phyloP scores from a whole-genome alignment of 495 filamentous ascomycete species.

The Bathelium albidoporum region DNA sequence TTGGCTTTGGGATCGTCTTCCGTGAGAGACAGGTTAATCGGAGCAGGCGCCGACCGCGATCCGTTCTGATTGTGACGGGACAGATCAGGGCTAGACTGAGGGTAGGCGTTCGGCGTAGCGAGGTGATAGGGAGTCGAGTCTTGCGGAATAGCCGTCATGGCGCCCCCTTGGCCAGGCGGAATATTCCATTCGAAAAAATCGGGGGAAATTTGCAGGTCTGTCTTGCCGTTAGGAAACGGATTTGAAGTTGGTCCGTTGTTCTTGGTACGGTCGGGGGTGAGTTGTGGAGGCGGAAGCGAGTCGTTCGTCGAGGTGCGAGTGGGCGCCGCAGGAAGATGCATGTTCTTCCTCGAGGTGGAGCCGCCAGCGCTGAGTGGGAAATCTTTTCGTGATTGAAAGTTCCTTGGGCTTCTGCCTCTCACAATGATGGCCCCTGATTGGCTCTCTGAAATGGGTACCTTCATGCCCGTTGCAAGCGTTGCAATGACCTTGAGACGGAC shows the following conservation, averaged over 20 bases:
- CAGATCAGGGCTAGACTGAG: conserved; percentile 45
- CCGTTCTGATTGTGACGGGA: conserved; percentile 27
- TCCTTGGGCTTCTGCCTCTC: conserved; percentile 54
- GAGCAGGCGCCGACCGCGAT: conserved; percentile 28
- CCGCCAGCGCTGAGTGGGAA: conserved; percentile 46
- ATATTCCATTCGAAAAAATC: conserved; percentile 31
- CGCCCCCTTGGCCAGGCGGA: conserved; percentile 13
- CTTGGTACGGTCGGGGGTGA: conserved; percentile 36
- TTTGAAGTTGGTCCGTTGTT: conserved; percentile 21
- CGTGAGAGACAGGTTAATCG: conserved; percentile 64
- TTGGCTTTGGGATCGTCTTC: conserved; percentile 50
- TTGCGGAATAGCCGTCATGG: conserved; percentile 25
- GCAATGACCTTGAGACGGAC: conserved; percentile 54
- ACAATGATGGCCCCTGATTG: conserved; percentile 59
- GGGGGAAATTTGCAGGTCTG: conserved; percentile 31
- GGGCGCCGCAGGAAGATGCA: conserved; percentile 27
- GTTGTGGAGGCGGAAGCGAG: conserved; percentile 23
- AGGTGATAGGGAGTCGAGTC: conserved; percentile 18
- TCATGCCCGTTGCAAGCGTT: conserved; percentile 45
- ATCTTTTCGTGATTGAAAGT: conserved; percentile 59
- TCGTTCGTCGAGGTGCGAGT: conserved; percentile 42
- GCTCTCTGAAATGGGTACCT: conserved; percentile 51
- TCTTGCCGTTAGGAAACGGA: conserved; percentile 11
- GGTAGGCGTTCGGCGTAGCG: conserved; percentile 28
- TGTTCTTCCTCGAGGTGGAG: conserved; percentile 24